Evolutionary conservation across 148 eudicot genomes (phyloP).

Genomic region (Suaeda aralocaspica): DNA sequence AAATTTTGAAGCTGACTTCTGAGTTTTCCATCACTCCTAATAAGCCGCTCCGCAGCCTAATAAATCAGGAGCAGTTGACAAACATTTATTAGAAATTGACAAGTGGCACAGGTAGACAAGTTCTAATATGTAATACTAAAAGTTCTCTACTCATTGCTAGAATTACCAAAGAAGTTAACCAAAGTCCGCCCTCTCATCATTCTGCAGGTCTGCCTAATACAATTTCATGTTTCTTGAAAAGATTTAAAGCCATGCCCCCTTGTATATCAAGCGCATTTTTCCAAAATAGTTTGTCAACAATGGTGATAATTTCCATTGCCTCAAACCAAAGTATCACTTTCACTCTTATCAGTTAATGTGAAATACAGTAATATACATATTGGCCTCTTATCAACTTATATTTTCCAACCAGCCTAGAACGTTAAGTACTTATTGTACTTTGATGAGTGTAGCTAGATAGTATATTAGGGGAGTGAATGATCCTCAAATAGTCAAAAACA

Average conservation of each 20-base stretch:
- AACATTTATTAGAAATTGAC: neutral
- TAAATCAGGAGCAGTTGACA: slow-evolving; percentile 8
- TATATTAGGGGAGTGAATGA: no score
- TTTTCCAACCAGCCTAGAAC: no score
- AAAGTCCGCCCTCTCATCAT: neutral
- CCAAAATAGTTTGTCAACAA: neutral
- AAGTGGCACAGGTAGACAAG: neutral
- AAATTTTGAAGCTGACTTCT: slow-evolving; percentile 68
- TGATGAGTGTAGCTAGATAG: no score
- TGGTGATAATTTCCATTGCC: neutral
- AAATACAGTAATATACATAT: no score
- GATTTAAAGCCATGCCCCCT: neutral
- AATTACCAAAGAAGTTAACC: neutral
- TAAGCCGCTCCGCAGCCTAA: slow-evolving; percentile 88
- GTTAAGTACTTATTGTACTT: no score
- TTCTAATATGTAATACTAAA: neutral
- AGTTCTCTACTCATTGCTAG: neutral
- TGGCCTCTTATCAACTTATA: no score
- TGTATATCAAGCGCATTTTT: neutral
- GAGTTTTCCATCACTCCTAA: slow-evolving; percentile 69
- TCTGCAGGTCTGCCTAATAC: neutral
- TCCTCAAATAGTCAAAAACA: no score
- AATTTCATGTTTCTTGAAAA: neutral
- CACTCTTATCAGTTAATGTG: no score
- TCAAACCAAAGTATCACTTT: no score